Percentiles rank a stretch among this genome's conserved stretches.
phyloP scores from a whole-genome alignment of 176 grass and related monocot species.

The Oropetium thomaeum region DNA sequence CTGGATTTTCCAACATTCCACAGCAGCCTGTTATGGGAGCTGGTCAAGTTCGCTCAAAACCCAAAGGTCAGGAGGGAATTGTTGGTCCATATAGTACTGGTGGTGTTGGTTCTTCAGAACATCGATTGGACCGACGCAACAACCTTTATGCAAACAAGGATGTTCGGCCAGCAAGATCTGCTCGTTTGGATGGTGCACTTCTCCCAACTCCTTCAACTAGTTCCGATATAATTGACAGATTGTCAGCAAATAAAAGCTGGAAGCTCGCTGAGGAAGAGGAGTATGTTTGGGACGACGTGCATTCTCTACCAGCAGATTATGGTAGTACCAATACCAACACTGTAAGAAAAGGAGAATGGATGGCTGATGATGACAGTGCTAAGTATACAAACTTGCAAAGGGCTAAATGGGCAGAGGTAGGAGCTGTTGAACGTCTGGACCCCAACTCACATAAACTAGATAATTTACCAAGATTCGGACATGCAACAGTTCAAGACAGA shows the following conservation, averaged over 20 bases:
- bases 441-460: conserved; percentile 41
- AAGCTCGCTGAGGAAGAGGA: conserved; percentile 98
- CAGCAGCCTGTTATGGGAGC: conserved; percentile 38
- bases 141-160: conserved; percentile 50
- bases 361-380: conserved; percentile 37
- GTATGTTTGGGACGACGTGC: conserved; percentile 85
- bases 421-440: conserved; percentile 30
- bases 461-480: conserved; percentile 40
- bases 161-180: conserved; percentile 40
- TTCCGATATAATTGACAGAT: conserved; percentile 49
- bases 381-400: conserved; percentile 53
- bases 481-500: conserved; percentile 40
- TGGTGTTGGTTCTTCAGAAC: conserved; percentile 39
- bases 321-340: conserved; percentile 30
- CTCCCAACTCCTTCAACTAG: conserved; percentile 41
- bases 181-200: conserved; percentile 37
- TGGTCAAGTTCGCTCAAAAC: conserved; percentile 45
- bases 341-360: conserved; percentile 64
- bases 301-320: conserved; percentile 41
- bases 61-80: conserved; percentile 54
- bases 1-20: conserved; percentile 48
- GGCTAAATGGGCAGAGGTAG: conserved; percentile 43
- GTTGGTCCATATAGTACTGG: conserved; percentile 34
- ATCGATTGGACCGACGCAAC: conserved; percentile 35
- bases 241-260: conserved; percentile 69